phyloP scores from a whole-genome alignment of 257 asterid genomes.

The Salvia rosmarinus region DNA sequence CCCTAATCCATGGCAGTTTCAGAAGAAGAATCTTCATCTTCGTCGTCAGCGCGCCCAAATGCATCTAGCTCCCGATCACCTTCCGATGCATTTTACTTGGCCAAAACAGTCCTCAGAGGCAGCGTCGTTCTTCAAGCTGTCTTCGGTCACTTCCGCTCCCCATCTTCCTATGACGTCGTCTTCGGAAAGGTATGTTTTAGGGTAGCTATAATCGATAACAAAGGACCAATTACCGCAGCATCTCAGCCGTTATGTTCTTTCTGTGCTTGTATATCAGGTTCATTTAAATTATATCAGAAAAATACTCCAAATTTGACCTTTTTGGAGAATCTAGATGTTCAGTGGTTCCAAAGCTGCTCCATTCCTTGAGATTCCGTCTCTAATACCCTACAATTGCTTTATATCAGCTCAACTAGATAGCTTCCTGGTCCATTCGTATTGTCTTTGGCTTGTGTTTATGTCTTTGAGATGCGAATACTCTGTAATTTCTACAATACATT shows the following conservation, averaged over 20 bases:
- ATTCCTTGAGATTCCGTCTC: constrained; percentile 19
- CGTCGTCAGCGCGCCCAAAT: constrained; percentile 61
- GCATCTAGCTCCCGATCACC: constrained; percentile 41
- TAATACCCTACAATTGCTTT: constrained; percentile 6
- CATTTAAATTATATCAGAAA: not conserved
- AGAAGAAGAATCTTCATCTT: constrained; percentile 48
- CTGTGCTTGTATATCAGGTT: not conserved
- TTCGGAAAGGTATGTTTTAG: constrained; percentile 73
- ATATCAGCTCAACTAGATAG: not conserved
- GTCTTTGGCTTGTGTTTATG: constrained; percentile 8
- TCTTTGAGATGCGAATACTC: constrained; percentile 5
- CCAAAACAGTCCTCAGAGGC: constrained; percentile 84
- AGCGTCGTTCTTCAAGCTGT: constrained; percentile 86
- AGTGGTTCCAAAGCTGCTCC: constrained; percentile 15
- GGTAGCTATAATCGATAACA: not conserved
- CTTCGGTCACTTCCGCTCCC: constrained; percentile 81
- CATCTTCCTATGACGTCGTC: constrained; percentile 72
- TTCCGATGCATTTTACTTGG: constrained; percentile 62
- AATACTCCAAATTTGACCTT: not conserved
- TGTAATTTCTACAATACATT: constrained; percentile 8
- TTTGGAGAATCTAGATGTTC: constrained; percentile 4
- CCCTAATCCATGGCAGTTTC: constrained; percentile 43
- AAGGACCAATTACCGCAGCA: not conserved
- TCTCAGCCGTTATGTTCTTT: not conserved
- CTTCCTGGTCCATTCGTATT: not conserved